These are phyloP conservation scores for Kluyveromyces aestuarii DNA, from an alignment of 805 yeast genomes.

Conservation along the genomic window DNA sequence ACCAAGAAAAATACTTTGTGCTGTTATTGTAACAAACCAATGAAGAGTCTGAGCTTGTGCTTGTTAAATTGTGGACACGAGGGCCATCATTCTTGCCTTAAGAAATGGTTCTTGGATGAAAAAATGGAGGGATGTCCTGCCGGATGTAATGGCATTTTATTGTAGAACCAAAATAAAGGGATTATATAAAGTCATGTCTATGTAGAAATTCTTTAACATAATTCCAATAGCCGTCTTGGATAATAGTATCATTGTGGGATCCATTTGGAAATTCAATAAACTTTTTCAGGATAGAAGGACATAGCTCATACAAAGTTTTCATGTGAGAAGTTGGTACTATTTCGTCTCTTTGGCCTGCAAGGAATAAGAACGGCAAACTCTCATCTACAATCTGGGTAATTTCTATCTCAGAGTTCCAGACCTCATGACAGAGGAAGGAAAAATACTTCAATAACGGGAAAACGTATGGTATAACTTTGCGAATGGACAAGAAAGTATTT, in stretches of 20 bases:
- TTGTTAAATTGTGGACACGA: constrained; percentile 73
- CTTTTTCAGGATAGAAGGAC: constrained; percentile 43
- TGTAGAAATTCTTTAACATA: constrained; percentile 47
- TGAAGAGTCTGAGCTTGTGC: constrained; percentile 58
- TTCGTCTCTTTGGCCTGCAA: constrained; percentile 75
- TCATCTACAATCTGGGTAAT: constrained; percentile 40
- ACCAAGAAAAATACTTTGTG: constrained; percentile 54
- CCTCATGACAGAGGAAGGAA: constrained; percentile 58
- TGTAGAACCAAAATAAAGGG: constrained; percentile 1
- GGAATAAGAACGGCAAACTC: constrained; percentile 55
- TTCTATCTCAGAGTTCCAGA: constrained; percentile 70
- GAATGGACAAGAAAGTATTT: constrained; percentile 73
- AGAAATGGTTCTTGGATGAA: constrained; percentile 64
- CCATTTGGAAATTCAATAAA: constrained; percentile 50
- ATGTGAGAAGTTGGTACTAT: constrained; percentile 87
- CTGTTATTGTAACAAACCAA: constrained; percentile 65
- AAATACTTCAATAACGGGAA: constrained; percentile 58
- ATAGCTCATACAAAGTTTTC: constrained; percentile 45
- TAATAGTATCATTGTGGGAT: constrained; percentile 75
- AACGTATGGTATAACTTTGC: constrained; percentile 62
- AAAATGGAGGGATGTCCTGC: constrained; percentile 69
- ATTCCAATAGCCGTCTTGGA: constrained; percentile 73
- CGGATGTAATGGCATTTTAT: constrained; percentile 35
- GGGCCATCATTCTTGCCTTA: constrained; percentile 75
- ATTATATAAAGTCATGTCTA: constrained; percentile 19